These are phyloP conservation scores for Lipomyces sp. DNA, from an alignment of 805 yeast species.

Conservation along the genomic window DNA sequence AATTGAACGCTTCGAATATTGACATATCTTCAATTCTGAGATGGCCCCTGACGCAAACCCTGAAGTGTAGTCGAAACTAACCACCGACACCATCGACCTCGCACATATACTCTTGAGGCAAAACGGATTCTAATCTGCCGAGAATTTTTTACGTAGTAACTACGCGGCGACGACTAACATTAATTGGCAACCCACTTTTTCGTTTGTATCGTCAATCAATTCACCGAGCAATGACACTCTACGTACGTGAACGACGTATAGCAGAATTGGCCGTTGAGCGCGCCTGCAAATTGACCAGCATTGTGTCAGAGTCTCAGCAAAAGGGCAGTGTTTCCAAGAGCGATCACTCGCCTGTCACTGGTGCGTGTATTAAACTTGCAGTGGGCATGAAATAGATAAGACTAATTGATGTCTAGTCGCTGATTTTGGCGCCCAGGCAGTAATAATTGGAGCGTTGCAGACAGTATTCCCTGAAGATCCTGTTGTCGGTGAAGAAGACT, in stretches of 20 bases:
- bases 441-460: slow-evolving; percentile 81
- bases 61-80: too few relatives aligned
- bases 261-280: slow-evolving; percentile 91
- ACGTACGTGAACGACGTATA: slow-evolving; percentile 68
- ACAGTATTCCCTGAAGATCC: slow-evolving; percentile 81
- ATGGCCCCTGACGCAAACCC: too few relatives aligned
- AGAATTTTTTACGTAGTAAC: background rate
- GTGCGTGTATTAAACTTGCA: slow-evolving; percentile 40
- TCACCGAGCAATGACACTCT: slow-evolving; percentile 42
- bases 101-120: background rate
- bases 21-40: too few relatives aligned
- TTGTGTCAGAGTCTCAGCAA: slow-evolving; percentile 54
- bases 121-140: background rate
- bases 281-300: slow-evolving; percentile 77
- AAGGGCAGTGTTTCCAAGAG: slow-evolving; percentile 62
- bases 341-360: slow-evolving; percentile 93
- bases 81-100: too few relatives aligned
- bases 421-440: slow-evolving; percentile 95
- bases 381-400: background rate
- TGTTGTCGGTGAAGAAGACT: slow-evolving; percentile 93
- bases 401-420: slow-evolving; percentile 53
- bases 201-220: background rate
- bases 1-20: background rate
- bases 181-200: background rate
- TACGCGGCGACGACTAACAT: too few relatives aligned